These are phyloP conservation scores for Teunomyces funiuensis DNA, from an alignment of 805 yeast genomes.

Conservation along the genomic window DNA sequence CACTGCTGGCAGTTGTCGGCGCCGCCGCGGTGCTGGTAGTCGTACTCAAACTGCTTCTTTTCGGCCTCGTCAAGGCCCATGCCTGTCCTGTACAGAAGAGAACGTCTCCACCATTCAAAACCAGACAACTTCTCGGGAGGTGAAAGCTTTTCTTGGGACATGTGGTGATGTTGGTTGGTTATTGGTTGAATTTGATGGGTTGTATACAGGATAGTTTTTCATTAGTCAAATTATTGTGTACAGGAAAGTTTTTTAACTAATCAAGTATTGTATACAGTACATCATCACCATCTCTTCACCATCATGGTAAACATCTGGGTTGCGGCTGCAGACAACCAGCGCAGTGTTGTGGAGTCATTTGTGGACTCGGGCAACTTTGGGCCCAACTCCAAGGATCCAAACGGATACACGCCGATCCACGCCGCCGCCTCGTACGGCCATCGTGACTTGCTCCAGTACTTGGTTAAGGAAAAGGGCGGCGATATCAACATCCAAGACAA, in stretches of 20 bases:
- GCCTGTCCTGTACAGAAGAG: slow-evolving; percentile 69
- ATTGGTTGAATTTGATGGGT: background rate
- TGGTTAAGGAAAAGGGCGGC: slow-evolving; percentile 60
- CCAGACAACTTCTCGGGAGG: slow-evolving; percentile 41
- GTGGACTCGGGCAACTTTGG: slow-evolving; percentile 52
- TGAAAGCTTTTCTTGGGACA: slow-evolving; percentile 13
- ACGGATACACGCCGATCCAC: slow-evolving; percentile 95
- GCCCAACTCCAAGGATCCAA: slow-evolving; percentile 79
- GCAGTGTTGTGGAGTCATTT: slow-evolving; percentile 54
- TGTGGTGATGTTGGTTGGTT: background rate
- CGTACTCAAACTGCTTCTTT: slow-evolving; percentile 56
- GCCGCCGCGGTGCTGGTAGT: slow-evolving; percentile 43
- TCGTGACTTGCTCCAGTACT: slow-evolving; percentile 56
- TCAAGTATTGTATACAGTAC: no score
- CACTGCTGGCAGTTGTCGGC: slow-evolving; percentile 65
- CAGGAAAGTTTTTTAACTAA: no score
- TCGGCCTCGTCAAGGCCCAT: slow-evolving; percentile 58
- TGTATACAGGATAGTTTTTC: no score
- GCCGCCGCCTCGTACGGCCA: slow-evolving; percentile 97
- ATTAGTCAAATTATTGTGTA: background rate
- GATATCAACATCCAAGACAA: slow-evolving; percentile 77
- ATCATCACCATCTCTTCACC: no score
- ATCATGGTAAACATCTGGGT: slow-evolving; percentile 77
- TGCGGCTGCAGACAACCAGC: slow-evolving; percentile 86
- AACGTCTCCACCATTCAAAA: slow-evolving; percentile 81